Evolutionary conservation across 805 yeast species (phyloP).

Genomic region (Lachancea kluyveri): DNA sequence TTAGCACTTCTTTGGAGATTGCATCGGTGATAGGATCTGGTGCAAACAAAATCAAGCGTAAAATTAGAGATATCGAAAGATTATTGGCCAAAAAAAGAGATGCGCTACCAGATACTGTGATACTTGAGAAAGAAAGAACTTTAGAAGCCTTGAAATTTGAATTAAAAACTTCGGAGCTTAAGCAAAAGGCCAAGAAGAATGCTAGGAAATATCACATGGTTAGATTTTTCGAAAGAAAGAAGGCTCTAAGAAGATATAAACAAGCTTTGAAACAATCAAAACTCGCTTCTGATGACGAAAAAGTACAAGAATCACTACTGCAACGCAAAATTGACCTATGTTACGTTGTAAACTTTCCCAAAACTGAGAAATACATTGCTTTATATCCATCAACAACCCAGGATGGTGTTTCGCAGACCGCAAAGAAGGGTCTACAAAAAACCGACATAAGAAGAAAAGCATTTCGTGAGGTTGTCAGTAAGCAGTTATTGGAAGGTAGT

Average conservation of each 20-base stretch:
- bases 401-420: conserved; percentile 11
- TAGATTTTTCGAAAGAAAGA: conserved; percentile 83
- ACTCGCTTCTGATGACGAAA: conserved; percentile 21
- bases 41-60: conserved; percentile 62
- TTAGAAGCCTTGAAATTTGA: conserved; percentile 58
- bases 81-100: conserved; percentile 49
- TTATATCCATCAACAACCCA: conserved; percentile 58
- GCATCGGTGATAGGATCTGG: conserved; percentile 34
- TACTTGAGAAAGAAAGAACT: conserved; percentile 70
- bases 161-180: conserved; percentile 41
- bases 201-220: conserved; percentile 88
- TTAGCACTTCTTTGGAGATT: conserved; percentile 30
- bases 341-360: conserved; percentile 73
- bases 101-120: conserved; percentile 55
- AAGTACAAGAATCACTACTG: conserved; percentile 32
- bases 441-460: conserved; percentile 40
- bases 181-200: conserved; percentile 41
- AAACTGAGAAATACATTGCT: conserved; percentile 70
- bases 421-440: conserved; percentile 34
- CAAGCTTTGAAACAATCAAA: conserved; percentile 35
- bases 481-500: conserved; percentile 44
- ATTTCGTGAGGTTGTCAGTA: conserved; percentile 48
- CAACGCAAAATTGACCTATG: conserved; percentile 65
- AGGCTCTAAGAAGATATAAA: conserved; percentile 68
- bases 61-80: conserved; percentile 81